Evolutionary conservation across 2,329 filamentous ascomycete genomes (phyloP).

Genomic region (Diaporthe sp.): DNA sequence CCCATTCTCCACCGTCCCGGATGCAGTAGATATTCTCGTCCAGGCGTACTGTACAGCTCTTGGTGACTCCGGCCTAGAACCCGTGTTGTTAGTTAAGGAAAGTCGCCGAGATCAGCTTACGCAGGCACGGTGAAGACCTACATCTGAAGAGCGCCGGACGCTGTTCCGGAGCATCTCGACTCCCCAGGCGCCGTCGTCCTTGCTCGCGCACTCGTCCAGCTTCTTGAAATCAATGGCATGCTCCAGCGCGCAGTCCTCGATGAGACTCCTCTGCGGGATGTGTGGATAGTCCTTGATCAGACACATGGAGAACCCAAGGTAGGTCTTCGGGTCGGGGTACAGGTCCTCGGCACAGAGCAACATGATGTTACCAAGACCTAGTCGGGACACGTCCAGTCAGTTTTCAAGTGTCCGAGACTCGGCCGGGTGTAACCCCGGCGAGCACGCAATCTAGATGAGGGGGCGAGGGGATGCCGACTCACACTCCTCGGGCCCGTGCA

Average conservation of each 20-base stretch:
- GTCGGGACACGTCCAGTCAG: background rate
- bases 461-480: constrained; percentile 40
- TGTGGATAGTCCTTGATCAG: constrained; percentile 79
- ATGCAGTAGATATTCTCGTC: constrained; percentile 87
- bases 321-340: constrained; percentile 88
- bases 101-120: background rate
- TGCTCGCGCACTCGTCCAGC: constrained; percentile 85
- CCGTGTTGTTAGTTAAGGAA: constrained; percentile 29
- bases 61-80: constrained; percentile 71
- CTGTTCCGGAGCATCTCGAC: constrained; percentile 77
- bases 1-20: constrained; percentile 83
- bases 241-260: constrained; percentile 90
- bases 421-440: background rate
- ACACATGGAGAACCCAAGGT: constrained; percentile 94
- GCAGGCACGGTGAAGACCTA: constrained; percentile 49
- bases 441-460: background rate
- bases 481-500: constrained; percentile 89
- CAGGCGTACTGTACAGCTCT: constrained; percentile 84
- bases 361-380: constrained; percentile 89
- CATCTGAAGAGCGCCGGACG: constrained; percentile 72
- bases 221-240: constrained; percentile 87
- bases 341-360: constrained; percentile 89
- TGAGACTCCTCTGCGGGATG: constrained; percentile 83
- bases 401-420: background rate
- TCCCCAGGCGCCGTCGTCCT: constrained; percentile 80